phyloP scores from a whole-genome alignment of 495 filamentous ascomycete genomes.

The Hamigera avellanea region DNA sequence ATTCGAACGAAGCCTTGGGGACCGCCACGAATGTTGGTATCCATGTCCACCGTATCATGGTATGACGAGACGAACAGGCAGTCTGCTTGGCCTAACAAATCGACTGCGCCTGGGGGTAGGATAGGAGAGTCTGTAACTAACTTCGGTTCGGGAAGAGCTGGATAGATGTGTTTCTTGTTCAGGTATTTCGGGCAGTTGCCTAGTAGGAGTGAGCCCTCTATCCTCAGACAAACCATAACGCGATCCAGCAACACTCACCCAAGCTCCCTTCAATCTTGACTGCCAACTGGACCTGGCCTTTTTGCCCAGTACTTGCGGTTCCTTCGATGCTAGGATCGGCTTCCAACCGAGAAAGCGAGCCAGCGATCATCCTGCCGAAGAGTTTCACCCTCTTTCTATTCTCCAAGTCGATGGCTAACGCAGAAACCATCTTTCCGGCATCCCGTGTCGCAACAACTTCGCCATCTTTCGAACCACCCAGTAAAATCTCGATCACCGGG shows the following conservation, averaged over 20 bases:
- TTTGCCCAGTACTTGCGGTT: no score
- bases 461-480: constrained; percentile 27
- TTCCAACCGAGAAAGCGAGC: constrained; percentile 26
- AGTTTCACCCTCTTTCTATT: constrained; percentile 56
- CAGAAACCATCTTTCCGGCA: constrained; percentile 40
- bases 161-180: constrained; percentile 54
- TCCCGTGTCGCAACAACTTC: constrained; percentile 20
- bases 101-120: constrained; percentile 35
- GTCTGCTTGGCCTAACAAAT: constrained; percentile 53
- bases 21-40: constrained; percentile 75
- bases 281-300: constrained; percentile 48
- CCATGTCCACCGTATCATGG: constrained; percentile 55
- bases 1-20: constrained; percentile 62
- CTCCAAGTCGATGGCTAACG: constrained; percentile 55
- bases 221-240: no score
- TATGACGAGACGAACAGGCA: constrained; percentile 65
- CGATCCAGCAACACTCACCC: constrained; percentile 24
- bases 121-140: constrained; percentile 35
- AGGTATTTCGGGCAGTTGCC: constrained; percentile 78
- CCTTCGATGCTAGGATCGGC: no score
- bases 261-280: constrained; percentile 57
- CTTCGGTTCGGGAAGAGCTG: constrained; percentile 37
- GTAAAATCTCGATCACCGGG: constrained; percentile 48
- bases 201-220: constrained; percentile 9
- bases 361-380: constrained; percentile 49